Evolutionary conservation across 768 basidiomycete species (phyloP), one percentile per base, ranked within the genome.

Genomic region (Trametes meyenii): DNA sequence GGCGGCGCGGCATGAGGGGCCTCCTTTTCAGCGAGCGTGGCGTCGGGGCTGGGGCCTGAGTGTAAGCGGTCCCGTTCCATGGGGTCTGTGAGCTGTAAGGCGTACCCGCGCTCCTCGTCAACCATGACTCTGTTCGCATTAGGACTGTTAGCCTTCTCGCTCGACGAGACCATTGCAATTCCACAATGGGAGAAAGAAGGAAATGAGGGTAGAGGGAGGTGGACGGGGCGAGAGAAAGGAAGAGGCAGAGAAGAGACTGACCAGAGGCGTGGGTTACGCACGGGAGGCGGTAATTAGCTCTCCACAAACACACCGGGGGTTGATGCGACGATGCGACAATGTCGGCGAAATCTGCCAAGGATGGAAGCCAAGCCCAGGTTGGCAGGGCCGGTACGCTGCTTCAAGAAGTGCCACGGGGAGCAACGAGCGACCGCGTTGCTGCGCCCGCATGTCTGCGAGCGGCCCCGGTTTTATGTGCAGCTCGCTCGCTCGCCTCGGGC

Each of bases 21-120:
- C 3, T 42, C 29, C 5, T 19, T 17, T 21, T 21, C 44, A 1
- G 26, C 24, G 2, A 44, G 21, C 23, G 49, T 50, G 3, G 42
- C 26, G 19, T 12, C 62, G 12, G 39, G 46, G 53, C 56, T 50
- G 51, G 33, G 17, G 12, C 29, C 53, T 36, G 48, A 33, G 40
- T 42, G 48, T 59, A 59, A 63, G 62, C 26, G 46, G 21, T 58
- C 36, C 50, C 24, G 48, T 45, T 58, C 55, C 50, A 58, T 42
- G n/a, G 40, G 19, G 55, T 51, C 55, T 3, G 43, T 39, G n/a
- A 62, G 52, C 12, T 51, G 58, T 21, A 61, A 48, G 10, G 52
- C 62, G 50, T 59, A 63, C 62, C 62, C 62, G 62, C 62, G 62
- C 46, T 58, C 62, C 35, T 55, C 52, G 57, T 63, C 62, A 38